Conservation (phyloP, 257 asterid species). For the Echium plantagineum region DNA sequence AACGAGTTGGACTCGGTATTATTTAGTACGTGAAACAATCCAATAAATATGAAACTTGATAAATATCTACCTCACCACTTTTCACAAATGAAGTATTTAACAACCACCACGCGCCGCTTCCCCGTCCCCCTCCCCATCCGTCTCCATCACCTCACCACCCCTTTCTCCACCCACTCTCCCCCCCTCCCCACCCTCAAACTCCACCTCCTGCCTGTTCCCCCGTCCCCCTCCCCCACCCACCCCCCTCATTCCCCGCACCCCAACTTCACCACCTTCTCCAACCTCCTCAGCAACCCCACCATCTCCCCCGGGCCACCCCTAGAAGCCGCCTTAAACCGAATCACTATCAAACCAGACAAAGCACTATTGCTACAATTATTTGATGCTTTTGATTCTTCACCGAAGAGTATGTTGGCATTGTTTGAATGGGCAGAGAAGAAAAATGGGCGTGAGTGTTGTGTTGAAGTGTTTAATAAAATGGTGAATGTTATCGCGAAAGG, state of each 20-base stretch:
- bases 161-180: constrained; percentile 24
- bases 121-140: constrained; percentile 19
- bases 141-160: constrained; percentile 16
- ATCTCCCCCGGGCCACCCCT: constrained; percentile 46
- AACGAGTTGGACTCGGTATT: no score
- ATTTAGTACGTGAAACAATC: no score
- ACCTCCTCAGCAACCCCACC: constrained; percentile 31
- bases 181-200: constrained; percentile 1
- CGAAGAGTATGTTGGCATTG: constrained; percentile 50
- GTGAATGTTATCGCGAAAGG: constrained; percentile 60
- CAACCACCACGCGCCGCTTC: constrained; percentile 23
- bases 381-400: constrained; percentile 46
- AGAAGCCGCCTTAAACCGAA: constrained; percentile 36
- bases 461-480: constrained; percentile 44
- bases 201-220: constrained; percentile 5
- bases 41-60: no score
- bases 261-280: constrained; percentile 30
- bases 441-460: constrained; percentile 32
- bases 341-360: constrained; percentile 30
- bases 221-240: constrained; percentile 20
- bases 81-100: constrained; percentile 16
- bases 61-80: neutral
- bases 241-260: constrained; percentile 23
- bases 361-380: constrained; percentile 36
- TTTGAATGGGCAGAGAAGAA: constrained; percentile 61